Evolutionary conservation across 2,329 filamentous ascomycete species (phyloP), one percentile per base, ranked within the genome.

Genomic region (Geosmithia putterillii): DNA sequence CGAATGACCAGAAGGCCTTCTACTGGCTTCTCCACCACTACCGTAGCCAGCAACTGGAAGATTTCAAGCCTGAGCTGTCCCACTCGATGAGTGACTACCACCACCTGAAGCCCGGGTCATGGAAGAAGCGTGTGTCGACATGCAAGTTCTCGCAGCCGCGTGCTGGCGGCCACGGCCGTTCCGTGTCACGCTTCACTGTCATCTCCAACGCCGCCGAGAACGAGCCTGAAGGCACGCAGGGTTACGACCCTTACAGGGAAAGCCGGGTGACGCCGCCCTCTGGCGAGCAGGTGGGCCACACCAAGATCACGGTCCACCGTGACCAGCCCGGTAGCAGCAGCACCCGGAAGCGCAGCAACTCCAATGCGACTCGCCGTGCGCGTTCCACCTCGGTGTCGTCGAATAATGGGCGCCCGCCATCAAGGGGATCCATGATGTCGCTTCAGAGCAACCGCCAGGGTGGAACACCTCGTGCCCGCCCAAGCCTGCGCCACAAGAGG

Each of bases 21-120:
- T 98, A 96, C 61, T 83, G 80, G 62, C 74, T 94, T 18, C 73
- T 98, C 7, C 65, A 83, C 50, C 83, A 82, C 58, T 94, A 95
- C 58, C 77, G 86, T 38, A 81, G 94, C 49, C 80, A 86, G 48
- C 82, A 92, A 51, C 63, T 94, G 2, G 89, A 96, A 57, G 86
- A 95, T 55, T 96, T 92, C 56, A 83, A 83, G 46, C 79, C 81
- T 23, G 76, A 84, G 19, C 67, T 95, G 44, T 77, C 77, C n/a
- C 84, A 92, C 56, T 95, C 90, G 1, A 75, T 82, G 44, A 95
- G 88, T 60, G 90, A 96, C 55, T 92, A 94, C 53, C 90, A 95
- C 54, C 87, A 94, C 54, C 74, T 85, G 34, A 71, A 70, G 44
- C 75, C 77, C 10, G 61, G 66, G 1, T 63, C 67, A 22, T 75